phyloP scores from a whole-genome alignment of 352 stramenopile species.

The Phytopythium aichiense region DNA sequence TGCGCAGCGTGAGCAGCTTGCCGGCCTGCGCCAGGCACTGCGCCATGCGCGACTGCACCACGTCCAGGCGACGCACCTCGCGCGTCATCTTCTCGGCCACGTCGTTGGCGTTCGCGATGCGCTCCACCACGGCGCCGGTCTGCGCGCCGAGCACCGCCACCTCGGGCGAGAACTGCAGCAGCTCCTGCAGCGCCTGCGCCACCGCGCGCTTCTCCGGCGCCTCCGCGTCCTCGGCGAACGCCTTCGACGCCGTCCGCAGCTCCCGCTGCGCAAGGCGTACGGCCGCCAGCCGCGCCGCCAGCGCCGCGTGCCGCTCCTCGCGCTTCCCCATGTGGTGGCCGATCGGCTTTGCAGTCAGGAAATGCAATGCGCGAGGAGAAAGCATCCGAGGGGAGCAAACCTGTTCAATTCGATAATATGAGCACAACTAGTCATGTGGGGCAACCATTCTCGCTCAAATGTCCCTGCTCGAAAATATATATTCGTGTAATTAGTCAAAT shows the following conservation, averaged over 20 bases:
- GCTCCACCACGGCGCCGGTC: conserved; percentile 77
- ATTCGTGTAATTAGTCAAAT: no score
- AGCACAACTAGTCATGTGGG: no score
- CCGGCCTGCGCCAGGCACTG: conserved; percentile 54
- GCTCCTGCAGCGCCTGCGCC: conserved; percentile 41
- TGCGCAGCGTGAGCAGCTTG: conserved; percentile 75
- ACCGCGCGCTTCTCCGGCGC: conserved; percentile 52
- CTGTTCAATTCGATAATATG: no score
- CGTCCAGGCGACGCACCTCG: conserved; percentile 76
- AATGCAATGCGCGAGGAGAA: neutral
- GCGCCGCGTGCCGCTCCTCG: conserved; percentile 50
- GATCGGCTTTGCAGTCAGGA: neutral
- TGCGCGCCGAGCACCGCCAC: conserved; percentile 69
- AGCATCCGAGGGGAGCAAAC: neutral
- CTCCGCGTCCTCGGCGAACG: conserved; percentile 33
- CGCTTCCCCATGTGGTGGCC: conserved; percentile 18
- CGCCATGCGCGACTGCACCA: conserved; percentile 74
- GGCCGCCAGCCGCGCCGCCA: conserved; percentile 46
- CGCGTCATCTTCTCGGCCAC: conserved; percentile 87
- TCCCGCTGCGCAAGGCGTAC: conserved; percentile 42
- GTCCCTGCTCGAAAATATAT: no score
- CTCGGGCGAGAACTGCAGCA: conserved; percentile 57
- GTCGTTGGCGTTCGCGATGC: conserved; percentile 85
- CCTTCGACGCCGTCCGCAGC: conserved; percentile 24
- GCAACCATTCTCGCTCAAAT: no score